These are phyloP conservation scores for Trichomonas vaginalis DNA, from an alignment of 208 protist species.

Conservation along the genomic window DNA sequence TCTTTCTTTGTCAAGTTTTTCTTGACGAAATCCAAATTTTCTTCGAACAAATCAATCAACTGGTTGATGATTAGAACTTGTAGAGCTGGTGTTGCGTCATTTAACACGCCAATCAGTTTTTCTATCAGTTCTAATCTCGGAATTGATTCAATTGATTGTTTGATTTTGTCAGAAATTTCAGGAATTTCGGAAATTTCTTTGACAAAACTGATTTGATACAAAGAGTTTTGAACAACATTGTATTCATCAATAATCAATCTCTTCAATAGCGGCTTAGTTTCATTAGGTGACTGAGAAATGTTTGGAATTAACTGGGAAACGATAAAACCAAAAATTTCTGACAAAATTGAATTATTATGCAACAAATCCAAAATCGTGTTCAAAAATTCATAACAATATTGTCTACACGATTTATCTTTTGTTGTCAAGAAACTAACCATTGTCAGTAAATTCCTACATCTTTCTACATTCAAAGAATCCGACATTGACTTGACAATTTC, in stretches of 20 bases:
- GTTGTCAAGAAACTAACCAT: background rate
- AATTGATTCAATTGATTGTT: background rate
- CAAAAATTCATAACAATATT: background rate
- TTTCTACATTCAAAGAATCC: background rate
- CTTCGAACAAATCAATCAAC: background rate
- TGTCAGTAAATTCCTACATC: background rate
- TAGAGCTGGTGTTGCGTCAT: background rate
- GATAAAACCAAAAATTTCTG: background rate
- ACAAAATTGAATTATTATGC: background rate
- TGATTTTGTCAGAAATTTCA: background rate
- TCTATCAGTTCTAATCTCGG: background rate
- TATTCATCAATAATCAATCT: background rate
- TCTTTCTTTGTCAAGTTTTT: background rate
- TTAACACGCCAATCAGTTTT: background rate
- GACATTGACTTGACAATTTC: background rate
- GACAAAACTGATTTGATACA: background rate
- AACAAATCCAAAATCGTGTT: background rate
- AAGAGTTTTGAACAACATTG: background rate
- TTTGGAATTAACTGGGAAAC: background rate
- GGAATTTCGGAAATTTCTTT: background rate
- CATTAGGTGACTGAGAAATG: background rate
- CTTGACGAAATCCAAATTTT: background rate
- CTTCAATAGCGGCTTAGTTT: background rate
- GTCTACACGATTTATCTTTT: background rate
- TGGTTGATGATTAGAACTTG: background rate